Conservation (phyloP, 1,139 yeast genomes). For the Sugiyamaella japonica region DNA sequence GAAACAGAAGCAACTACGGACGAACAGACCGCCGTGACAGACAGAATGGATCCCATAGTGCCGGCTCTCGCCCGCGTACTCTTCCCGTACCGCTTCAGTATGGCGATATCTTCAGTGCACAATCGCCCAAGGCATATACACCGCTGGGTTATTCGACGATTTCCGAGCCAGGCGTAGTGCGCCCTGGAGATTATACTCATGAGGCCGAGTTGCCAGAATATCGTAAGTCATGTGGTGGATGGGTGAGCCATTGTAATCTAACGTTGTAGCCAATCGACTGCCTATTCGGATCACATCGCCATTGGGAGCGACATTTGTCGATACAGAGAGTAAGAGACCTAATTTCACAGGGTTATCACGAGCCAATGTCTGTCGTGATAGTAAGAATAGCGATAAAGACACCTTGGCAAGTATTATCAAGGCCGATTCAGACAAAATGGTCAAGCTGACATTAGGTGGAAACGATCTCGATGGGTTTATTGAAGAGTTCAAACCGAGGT, state of each 20-base stretch:
- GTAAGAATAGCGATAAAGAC: conserved; percentile 21
- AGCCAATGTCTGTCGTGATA: conserved; percentile 24
- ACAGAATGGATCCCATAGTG: background rate
- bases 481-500: conserved; percentile 17
- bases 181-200: conserved; percentile 32
- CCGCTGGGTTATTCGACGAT: conserved; percentile 35
- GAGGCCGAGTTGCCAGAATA: conserved; percentile 34
- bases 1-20: conserved; percentile 4
- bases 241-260: background rate
- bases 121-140: conserved; percentile 37
- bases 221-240: conserved; percentile 24
- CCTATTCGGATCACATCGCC: conserved; percentile 30
- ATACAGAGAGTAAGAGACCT: conserved; percentile 35
- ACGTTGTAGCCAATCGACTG: conserved; percentile 25
- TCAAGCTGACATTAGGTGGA: conserved; percentile 29
- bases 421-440: conserved; percentile 13
- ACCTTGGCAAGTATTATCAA: conserved; percentile 24
- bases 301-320: conserved; percentile 36
- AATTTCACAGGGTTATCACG: conserved; percentile 27
- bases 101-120: conserved; percentile 32
- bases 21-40: conserved; percentile 5
- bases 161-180: conserved; percentile 27
- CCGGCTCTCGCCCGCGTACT: background rate
- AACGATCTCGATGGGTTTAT: conserved; percentile 18
- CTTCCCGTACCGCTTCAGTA: conserved; percentile 10